Conservation (phyloP, 495 filamentous ascomycete species). For the Penicillium verhagenii region DNA sequence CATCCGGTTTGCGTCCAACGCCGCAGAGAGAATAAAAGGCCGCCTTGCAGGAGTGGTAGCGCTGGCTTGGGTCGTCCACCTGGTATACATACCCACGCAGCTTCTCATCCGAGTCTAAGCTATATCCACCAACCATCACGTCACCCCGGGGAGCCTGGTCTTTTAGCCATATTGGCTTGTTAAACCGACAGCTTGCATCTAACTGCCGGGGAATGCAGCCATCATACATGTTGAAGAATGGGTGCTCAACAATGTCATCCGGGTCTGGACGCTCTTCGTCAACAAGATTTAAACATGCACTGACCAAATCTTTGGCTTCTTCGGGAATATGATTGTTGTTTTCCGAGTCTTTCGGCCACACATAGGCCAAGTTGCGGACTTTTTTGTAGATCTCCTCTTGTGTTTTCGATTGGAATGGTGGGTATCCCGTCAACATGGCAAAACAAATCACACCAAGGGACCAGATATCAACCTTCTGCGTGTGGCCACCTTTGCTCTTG, state of each 20-base stretch:
- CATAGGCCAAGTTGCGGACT: constrained; percentile 67
- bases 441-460: constrained; percentile 94
- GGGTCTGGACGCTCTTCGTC: constrained; percentile 73
- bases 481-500: constrained; percentile 74
- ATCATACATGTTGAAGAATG: constrained; percentile 70
- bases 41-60: constrained; percentile 44
- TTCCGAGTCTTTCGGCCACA: constrained; percentile 65
- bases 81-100: constrained; percentile 40
- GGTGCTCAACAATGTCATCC: constrained; percentile 78
- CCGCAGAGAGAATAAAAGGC: constrained; percentile 51
- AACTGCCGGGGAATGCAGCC: constrained; percentile 50
- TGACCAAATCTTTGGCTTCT: constrained; percentile 76
- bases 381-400: constrained; percentile 83
- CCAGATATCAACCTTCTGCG: constrained; percentile 95
- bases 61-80: constrained; percentile 37
- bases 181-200: constrained; percentile 40
- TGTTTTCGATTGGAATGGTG: constrained; percentile 83
- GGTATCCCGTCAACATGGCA: constrained; percentile 86
- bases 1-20: constrained; percentile 49
- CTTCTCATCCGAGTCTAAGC: constrained; percentile 47
- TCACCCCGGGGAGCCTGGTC: constrained; percentile 47
- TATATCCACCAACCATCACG: constrained; percentile 44
- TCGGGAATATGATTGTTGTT: constrained; percentile 49
- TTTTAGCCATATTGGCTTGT: constrained; percentile 47
- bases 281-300: constrained; percentile 67